phyloP scores from a whole-genome alignment of 1,139 yeast genomes.

The Magnusiomyces fungicola region DNA sequence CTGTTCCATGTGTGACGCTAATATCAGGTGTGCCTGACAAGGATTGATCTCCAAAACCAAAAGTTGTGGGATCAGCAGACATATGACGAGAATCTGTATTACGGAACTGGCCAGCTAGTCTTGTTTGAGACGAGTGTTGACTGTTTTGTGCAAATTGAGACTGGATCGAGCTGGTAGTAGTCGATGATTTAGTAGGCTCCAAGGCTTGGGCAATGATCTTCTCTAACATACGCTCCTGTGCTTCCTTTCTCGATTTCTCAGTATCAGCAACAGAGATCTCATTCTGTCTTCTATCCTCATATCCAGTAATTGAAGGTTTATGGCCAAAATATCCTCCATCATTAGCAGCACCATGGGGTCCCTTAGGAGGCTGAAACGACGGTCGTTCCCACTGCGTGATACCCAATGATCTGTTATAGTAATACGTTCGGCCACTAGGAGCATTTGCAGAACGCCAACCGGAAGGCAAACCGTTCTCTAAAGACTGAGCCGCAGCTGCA shows the following conservation, averaged over 20 bases:
- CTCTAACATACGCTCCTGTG: constrained; percentile 28
- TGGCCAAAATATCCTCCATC: constrained; percentile 19
- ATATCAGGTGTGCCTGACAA: not conserved
- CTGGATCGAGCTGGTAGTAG: not conserved
- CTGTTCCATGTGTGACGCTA: not conserved
- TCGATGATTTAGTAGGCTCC: not conserved
- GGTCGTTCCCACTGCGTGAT: constrained; percentile 59
- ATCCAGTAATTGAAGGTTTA: constrained; percentile 8
- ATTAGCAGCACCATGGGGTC: constrained; percentile 14
- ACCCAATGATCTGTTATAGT: constrained; percentile 44
- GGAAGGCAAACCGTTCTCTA: constrained; percentile 24
- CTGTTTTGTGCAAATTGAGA: not conserved
- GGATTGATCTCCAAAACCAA: not conserved
- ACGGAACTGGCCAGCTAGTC: too few species aligned
- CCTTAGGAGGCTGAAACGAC: not conserved
- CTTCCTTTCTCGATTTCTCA: constrained; percentile 8
- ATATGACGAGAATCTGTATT: not conserved
- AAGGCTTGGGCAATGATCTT: constrained; percentile 39
- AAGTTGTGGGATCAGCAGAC: not conserved
- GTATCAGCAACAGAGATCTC: too few species aligned
- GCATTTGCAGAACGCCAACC: constrained; percentile 36
- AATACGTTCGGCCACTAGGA: constrained; percentile 38
- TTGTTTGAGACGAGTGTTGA: not conserved
- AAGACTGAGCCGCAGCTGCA: not conserved
- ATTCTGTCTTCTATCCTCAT: constrained; percentile 20